Evolutionary conservation across 176 grass and related monocot genomes (phyloP), one percentile per base, ranked within the genome.

Genomic region (Bonia amplexicaulis): DNA sequence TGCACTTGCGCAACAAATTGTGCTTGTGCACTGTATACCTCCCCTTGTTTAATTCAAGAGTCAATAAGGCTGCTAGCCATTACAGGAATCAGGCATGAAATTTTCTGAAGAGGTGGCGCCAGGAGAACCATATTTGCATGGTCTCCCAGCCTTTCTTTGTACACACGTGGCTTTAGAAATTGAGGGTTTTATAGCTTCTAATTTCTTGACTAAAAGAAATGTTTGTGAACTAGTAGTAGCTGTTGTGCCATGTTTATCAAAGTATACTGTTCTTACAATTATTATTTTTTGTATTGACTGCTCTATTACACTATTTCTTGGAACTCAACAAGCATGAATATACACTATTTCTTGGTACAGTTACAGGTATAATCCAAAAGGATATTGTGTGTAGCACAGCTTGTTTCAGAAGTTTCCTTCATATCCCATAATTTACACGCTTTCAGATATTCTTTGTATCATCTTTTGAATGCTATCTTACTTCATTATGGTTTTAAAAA

Each of bases 381-480:
- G 49, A 77, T 77, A 66, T 52, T 66, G 25, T 37, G 40, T 83
- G 39, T 60, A 74, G 16, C n/a, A 47, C 25, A 72, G 53, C 49
- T 82, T 82, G 27, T 60, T 82, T 82, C 33, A 82, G n/a, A 82
- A 59, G 26, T 69, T 71, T 6, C 37, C 52, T 82, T 53, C 31
- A 84, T 42, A 66, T 5, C 23, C 22, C 22, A 66, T 60, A 72
- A 48, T 45, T 2, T 80, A 69, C 31, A 45, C 23, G 22, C 10
- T 77, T 53, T 77, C 3, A 51, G 16, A 23, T 73, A 82, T 29
- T 76, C 20, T 73, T 76, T 42, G 35, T 42, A 53, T 6, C 0
- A 39, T 67, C 15, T 31, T 37, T 42, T 90, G 42, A 78, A 73
- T 69, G 7, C 27, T 74, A 59, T 89, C 59, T 92, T 90, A 78